phyloP scores from a whole-genome alignment of 2,329 filamentous ascomycete genomes.

The Pseudocercospora eumusae region DNA sequence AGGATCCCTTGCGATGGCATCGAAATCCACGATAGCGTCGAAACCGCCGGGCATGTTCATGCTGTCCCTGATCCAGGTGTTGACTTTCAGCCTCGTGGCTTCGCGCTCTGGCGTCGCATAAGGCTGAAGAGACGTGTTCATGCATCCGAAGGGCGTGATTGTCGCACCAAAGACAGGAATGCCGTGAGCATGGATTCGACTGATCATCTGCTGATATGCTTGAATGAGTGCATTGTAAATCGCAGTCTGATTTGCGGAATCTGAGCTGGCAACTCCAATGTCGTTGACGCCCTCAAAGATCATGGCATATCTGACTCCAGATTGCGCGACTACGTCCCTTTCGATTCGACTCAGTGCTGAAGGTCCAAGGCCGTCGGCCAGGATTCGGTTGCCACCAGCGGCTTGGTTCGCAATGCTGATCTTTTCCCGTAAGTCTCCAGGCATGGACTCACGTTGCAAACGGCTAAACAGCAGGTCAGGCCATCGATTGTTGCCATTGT shows the following conservation, averaged over 20 bases:
- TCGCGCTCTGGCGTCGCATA: constrained; percentile 61
- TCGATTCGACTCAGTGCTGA: constrained; percentile 62
- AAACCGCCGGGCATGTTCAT: constrained; percentile 49
- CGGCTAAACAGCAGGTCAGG: constrained; percentile 58
- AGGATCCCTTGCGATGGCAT: constrained; percentile 57
- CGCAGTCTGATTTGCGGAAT: constrained; percentile 47
- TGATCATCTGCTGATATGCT: constrained; percentile 61
- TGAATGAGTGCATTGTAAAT: constrained; percentile 56
- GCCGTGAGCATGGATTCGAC: constrained; percentile 56
- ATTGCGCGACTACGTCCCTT: constrained; percentile 63
- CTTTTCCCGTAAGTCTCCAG: constrained; percentile 44
- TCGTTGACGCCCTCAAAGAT: constrained; percentile 71
- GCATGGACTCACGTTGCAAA: constrained; percentile 44
- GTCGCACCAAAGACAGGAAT: constrained; percentile 64
- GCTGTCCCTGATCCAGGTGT: constrained; percentile 60
- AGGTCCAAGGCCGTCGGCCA: constrained; percentile 64
- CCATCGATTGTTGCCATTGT: constrained; percentile 63
- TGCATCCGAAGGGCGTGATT: constrained; percentile 63
- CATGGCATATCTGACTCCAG: constrained; percentile 61
- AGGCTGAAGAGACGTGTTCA: constrained; percentile 48
- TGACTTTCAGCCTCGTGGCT: constrained; percentile 58
- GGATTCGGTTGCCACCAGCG: constrained; percentile 67
- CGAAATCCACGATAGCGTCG: constrained; percentile 65
- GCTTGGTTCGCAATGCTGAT: constrained; percentile 66
- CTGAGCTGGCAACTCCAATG: constrained; percentile 57